Percentiles rank a stretch among this genome's conserved stretches.
Conservation (phyloP, 2,329 filamentous ascomycete genomes). For the Stemphylium vesicarium region DNA sequence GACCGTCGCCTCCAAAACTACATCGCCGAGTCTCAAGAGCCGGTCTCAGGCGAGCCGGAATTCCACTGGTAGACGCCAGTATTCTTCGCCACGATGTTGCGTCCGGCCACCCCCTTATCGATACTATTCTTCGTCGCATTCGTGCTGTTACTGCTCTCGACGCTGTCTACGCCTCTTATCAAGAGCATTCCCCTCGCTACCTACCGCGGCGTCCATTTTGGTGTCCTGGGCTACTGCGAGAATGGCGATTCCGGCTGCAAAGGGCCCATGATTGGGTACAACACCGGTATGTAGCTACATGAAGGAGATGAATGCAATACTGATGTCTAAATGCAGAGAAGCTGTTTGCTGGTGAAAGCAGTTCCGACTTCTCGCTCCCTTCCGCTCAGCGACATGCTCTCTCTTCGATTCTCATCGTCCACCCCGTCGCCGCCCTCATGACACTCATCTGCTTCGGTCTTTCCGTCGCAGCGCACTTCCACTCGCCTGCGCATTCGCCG, state of each 20-base stretch:
- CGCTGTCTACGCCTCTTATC: slow-evolving; percentile 90
- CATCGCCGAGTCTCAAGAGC: slow-evolving; percentile 31
- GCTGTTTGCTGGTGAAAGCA: slow-evolving; percentile 54
- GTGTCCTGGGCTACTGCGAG: slow-evolving; percentile 89
- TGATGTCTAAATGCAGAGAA: slow-evolving; percentile 49
- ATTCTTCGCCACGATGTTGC: slow-evolving; percentile 69
- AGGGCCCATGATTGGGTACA: slow-evolving; percentile 81
- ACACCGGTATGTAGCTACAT: slow-evolving; percentile 67
- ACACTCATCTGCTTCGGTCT: slow-evolving; percentile 85
- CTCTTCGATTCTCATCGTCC: slow-evolving; percentile 89
- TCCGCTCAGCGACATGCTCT: slow-evolving; percentile 72
- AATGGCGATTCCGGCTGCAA: slow-evolving; percentile 63
- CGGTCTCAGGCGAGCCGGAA: slow-evolving; percentile 40
- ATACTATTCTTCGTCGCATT: slow-evolving; percentile 86
- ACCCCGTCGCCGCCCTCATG: slow-evolving; percentile 86
- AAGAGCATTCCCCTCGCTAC: slow-evolving; percentile 82
- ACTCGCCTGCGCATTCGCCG: slow-evolving; percentile 85
- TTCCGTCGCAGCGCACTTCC: slow-evolving; percentile 81
- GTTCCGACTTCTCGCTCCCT: slow-evolving; percentile 65
- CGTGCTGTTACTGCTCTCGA: slow-evolving; percentile 80
- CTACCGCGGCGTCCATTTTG: slow-evolving; percentile 79
- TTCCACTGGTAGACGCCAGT: slow-evolving; percentile 27
- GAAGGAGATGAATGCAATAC: slow-evolving; percentile 3
- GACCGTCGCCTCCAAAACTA: slow-evolving; percentile 21
- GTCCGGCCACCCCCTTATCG: slow-evolving; percentile 89